Evolutionary conservation across 1,284 basidiomycete species (phyloP), one percentile per base, ranked within the genome.

Genomic region (Ganoderma resinaceum): DNA sequence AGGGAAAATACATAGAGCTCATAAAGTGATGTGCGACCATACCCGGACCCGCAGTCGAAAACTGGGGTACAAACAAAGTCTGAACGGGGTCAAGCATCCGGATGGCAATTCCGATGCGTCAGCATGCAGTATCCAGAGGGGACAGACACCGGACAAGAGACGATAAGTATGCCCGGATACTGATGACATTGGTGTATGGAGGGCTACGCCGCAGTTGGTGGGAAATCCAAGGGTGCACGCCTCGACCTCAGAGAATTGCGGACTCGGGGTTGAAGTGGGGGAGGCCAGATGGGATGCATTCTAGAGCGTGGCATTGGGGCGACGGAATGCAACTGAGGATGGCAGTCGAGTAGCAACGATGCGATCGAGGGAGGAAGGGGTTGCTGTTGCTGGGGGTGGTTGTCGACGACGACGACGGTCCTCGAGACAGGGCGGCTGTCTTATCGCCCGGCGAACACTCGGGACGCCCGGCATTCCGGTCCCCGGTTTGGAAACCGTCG

Each of bases 271-370:
- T 9, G n/a, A 12, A 20, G 23, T 5, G 29, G 2, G 18, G 4
- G 33, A 58, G 55, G 33, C 26, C 26, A 23, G n/a, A 37, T 20
- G 33, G 37, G 55, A 37, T 37, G 55, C 9, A 12, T 23, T 58
- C 55, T 33, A n/a, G 55, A 57, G 29, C 20, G 20, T 20, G 55
- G 55, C 37, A 37, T 58, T 20, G 37, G 55, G 53, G 49, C 26
- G 49, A n/a, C 8, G 31, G 31, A 33, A n/a, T 33, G 55, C 16
- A 14, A 57, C 18, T 20, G 55, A 57, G 55, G 4, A 31, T 26
- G 26, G 33, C 33, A 9, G 55, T 57, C 55, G 55, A 57, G 55
- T 57, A 37, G 55, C 55, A 58, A 58, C 55, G 55, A 55, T 16
- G 14, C 52, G 12, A n/a, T 26, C 52, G 29, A 31, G 2, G 9